Percentiles rank a stretch among this genome's conserved stretches.
Evolutionary conservation across 148 eudicot genomes (phyloP).

Genomic region (Nepenthes gracilis): DNA sequence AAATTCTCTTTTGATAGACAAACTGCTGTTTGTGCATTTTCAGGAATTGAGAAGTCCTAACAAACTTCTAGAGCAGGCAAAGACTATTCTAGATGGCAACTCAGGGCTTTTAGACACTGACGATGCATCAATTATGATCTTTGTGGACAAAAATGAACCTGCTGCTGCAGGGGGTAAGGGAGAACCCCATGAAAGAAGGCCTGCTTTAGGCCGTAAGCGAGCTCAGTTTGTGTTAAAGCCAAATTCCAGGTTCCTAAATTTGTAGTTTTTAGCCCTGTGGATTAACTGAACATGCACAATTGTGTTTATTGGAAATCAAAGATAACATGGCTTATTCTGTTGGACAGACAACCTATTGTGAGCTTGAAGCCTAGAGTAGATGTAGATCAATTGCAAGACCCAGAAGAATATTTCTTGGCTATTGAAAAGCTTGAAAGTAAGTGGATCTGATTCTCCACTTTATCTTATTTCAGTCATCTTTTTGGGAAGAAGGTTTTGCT

Average conservation of each 20-base stretch:
- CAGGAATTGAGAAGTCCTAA: conserved; percentile 35
- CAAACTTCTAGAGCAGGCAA: conserved; percentile 37
- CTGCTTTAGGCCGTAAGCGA: conserved; percentile 40
- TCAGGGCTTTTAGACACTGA: conserved; percentile 18
- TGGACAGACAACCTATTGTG: conserved; percentile 32
- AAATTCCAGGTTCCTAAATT: conserved; percentile 26
- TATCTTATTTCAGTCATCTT: not conserved
- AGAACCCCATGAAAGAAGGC: conserved; percentile 36
- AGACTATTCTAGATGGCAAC: conserved; percentile 28
- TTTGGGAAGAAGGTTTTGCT: not conserved
- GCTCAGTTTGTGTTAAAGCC: conserved; percentile 39
- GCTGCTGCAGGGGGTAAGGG: conserved; percentile 11
- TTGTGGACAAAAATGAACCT: conserved; percentile 10
- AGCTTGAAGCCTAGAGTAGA: conserved; percentile 19
- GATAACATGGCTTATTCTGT: not conserved
- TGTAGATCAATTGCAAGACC: conserved; percentile 27
- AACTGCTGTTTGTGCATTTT: conserved; percentile 1
- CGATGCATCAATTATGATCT: conserved; percentile 2
- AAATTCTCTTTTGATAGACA: too few relatives aligned
- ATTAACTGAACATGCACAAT: not conserved
- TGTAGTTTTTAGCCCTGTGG: not conserved
- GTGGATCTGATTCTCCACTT: not conserved
- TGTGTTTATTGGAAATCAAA: not conserved
- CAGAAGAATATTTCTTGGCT: conserved; percentile 43
- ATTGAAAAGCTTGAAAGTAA: conserved; percentile 48